Conservation (phyloP, 208 protist genomes). For the Crithidia acanthocephali region DNA sequence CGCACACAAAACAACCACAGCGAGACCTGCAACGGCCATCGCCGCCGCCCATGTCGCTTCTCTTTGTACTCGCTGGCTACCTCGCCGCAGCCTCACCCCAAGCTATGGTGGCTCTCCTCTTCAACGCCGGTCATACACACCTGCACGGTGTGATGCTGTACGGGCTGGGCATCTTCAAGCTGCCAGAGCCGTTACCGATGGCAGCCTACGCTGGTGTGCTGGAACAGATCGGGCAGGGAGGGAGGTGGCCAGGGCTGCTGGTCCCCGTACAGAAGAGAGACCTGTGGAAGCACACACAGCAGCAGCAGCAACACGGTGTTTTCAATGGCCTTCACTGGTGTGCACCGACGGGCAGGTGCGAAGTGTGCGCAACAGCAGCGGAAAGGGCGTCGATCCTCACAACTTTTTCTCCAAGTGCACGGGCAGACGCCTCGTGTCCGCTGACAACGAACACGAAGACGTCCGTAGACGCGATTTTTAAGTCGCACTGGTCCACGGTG, state of each 20-base stretch:
- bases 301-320: neutral
- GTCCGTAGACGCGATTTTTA: neutral
- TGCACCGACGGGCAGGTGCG: slow-evolving; percentile 22
- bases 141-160: slow-evolving; percentile 67
- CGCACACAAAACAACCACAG: neutral
- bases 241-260: slow-evolving; percentile 58
- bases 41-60: slow-evolving; percentile 29
- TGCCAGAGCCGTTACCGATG: slow-evolving; percentile 46
- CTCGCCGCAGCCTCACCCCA: slow-evolving; percentile 51
- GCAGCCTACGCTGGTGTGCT: slow-evolving; percentile 39
- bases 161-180: slow-evolving; percentile 60
- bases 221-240: slow-evolving; percentile 40
- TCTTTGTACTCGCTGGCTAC: slow-evolving; percentile 73
- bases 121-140: slow-evolving; percentile 56
- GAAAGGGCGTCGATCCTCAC: neutral
- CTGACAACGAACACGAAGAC: no score
- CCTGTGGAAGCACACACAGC: neutral
- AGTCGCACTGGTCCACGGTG: slow-evolving; percentile 27
- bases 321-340: slow-evolving; percentile 68
- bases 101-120: slow-evolving; percentile 48
- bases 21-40: neutral
- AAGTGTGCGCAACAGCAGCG: slow-evolving; percentile 29
- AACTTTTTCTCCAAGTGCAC: no score
- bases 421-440: no score
- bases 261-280: neutral